A percentile compares a stretch with the other conserved stretches of the same genome.
Evolutionary conservation across 805 yeast species (phyloP).

Genomic region (Candida incommunis): DNA sequence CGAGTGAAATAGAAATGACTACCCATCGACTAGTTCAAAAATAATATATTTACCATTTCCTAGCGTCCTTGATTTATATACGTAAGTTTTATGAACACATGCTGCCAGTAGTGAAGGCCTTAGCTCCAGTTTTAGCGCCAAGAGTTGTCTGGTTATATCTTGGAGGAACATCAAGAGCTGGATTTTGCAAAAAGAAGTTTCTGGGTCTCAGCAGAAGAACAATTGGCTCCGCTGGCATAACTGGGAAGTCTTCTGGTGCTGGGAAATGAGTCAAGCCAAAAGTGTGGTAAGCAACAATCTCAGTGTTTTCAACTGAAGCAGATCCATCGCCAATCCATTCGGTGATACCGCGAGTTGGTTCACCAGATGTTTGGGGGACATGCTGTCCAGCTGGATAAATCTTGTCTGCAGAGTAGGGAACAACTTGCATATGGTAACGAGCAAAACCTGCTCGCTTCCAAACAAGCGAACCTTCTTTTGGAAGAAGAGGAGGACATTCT

Average conservation of each 20-base stretch:
- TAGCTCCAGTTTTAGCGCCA: neutral
- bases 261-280: conserved; percentile 81
- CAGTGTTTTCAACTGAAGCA: conserved; percentile 34
- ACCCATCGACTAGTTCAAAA: too few relatives aligned
- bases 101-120: conserved; percentile 1
- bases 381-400: conserved; percentile 58
- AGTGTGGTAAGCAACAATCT: conserved; percentile 64
- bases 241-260: conserved; percentile 80
- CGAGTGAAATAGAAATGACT: too few relatives aligned
- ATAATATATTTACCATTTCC: too few relatives aligned
- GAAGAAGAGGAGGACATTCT: conserved; percentile 59
- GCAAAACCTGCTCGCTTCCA: conserved; percentile 80
- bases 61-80: too few relatives aligned
- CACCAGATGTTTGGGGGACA: conserved; percentile 23
- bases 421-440: conserved; percentile 46
- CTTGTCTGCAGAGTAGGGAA: conserved; percentile 60
- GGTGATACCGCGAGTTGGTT: conserved; percentile 12
- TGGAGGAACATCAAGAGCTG: conserved; percentile 62
- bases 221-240: conserved; percentile 79
- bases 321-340: conserved; percentile 22
- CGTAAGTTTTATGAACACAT: too few relatives aligned
- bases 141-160: conserved; percentile 31
- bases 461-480: conserved; percentile 60
- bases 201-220: conserved; percentile 64
- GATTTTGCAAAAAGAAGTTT: conserved; percentile 65